Conservation (phyloP, 192 early-diverging fungal genomes). For the Coemansia sp. region DNA sequence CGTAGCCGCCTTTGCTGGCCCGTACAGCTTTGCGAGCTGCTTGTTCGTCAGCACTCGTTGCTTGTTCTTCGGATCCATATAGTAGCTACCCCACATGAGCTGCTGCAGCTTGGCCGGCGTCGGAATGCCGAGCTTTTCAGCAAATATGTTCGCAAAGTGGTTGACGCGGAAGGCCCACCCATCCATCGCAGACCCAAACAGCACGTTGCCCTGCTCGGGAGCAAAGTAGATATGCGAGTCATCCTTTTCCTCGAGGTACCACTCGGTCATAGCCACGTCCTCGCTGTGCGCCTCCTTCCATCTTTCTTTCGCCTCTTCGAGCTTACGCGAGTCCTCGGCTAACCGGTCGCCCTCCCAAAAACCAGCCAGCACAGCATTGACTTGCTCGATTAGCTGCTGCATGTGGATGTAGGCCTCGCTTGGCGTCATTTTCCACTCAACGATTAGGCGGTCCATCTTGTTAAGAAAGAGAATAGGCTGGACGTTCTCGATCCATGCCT, state of each 20-base stretch:
- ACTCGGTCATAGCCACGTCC: constrained; percentile 64
- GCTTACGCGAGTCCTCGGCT: constrained; percentile 69
- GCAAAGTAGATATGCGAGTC: constrained; percentile 96
- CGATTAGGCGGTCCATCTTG: constrained; percentile 96
- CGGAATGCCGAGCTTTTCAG: constrained; percentile 70
- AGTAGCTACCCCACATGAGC: constrained; percentile 97
- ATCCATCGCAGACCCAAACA: constrained; percentile 95
- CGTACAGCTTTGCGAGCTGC: constrained; percentile 77
- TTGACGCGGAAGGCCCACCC: constrained; percentile 97
- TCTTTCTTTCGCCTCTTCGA: constrained; percentile 67
- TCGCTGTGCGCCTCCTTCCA: constrained; percentile 60
- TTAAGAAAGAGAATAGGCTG: constrained; percentile 94
- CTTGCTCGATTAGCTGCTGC: constrained; percentile 94
- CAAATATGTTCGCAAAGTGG: constrained; percentile 93
- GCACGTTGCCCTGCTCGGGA: constrained; percentile 93
- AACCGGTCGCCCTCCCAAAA: constrained; percentile 91
- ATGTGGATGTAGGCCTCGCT: constrained; percentile 91
- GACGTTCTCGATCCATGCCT: constrained; percentile 93
- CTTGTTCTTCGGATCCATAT: constrained; percentile 95
- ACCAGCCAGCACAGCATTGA: constrained; percentile 94
- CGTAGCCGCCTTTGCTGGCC: constrained; percentile 31
- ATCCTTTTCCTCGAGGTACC: constrained; percentile 88
- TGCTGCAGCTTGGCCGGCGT: constrained; percentile 65
- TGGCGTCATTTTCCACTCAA: constrained; percentile 91
- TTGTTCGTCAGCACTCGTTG: constrained; percentile 81